These are phyloP conservation scores for Aspergillus brasiliensis DNA, from an alignment of 2,329 filamentous ascomycete genomes.

Conservation along the genomic window DNA sequence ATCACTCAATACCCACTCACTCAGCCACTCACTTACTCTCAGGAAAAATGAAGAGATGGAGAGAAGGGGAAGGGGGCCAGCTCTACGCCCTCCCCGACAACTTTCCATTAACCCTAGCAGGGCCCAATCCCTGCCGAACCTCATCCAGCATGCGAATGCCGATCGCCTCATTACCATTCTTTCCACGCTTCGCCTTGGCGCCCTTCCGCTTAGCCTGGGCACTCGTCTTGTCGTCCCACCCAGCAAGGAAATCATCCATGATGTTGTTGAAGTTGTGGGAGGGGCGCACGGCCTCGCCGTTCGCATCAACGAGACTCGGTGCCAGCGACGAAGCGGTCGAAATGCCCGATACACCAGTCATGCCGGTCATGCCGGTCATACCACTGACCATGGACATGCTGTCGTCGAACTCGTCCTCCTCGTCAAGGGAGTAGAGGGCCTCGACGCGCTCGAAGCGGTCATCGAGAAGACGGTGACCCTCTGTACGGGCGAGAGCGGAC, in stretches of 20 bases:
- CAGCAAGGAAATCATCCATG: slow-evolving; percentile 88
- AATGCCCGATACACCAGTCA: slow-evolving; percentile 63
- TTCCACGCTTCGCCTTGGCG: slow-evolving; percentile 62
- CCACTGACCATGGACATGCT: slow-evolving; percentile 54
- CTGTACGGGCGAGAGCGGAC: slow-evolving; percentile 81
- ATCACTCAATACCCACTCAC: not conserved
- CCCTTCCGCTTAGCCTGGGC: slow-evolving; percentile 47
- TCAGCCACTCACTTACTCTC: no score
- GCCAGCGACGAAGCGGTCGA: slow-evolving; percentile 60
- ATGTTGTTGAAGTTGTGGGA: slow-evolving; percentile 83
- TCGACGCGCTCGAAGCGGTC: slow-evolving; percentile 90
- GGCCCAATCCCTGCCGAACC: slow-evolving; percentile 76
- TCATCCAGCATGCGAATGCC: slow-evolving; percentile 91
- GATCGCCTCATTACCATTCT: slow-evolving; percentile 77
- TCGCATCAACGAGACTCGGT: slow-evolving; percentile 50
- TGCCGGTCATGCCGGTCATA: slow-evolving; percentile 57
- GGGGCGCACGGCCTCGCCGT: slow-evolving; percentile 55
- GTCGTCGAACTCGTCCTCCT: slow-evolving; percentile 55
- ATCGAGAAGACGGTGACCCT: slow-evolving; percentile 82
- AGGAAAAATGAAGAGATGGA: no score
- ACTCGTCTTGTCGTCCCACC: slow-evolving; percentile 50
- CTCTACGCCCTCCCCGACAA: slow-evolving; percentile 35
- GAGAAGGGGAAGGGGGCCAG: not conserved
- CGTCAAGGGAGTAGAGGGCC: slow-evolving; percentile 71
- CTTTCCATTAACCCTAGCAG: slow-evolving; percentile 61